Percentiles rank a stretch among this genome's conserved stretches.
Conservation (phyloP, 148 eudicot species). For the Euryodendron excelsum region DNA sequence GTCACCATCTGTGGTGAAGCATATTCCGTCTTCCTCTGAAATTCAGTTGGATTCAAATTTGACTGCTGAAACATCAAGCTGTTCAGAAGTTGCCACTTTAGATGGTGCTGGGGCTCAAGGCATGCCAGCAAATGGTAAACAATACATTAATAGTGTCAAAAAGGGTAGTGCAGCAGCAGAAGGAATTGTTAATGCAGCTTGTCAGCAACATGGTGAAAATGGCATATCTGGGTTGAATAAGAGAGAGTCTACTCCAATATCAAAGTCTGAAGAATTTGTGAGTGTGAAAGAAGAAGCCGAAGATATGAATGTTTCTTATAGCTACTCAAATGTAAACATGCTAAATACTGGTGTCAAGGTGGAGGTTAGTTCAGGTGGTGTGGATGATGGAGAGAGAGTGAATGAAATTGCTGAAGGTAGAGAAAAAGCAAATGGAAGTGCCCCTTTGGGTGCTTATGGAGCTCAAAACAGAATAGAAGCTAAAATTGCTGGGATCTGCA, state of each 20-base stretch:
- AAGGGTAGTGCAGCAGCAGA: constrained; percentile 1
- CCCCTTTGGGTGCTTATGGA: background rate
- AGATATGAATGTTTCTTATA: background rate
- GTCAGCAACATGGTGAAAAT: constrained; percentile 1
- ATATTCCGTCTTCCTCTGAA: background rate
- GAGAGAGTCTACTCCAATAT: background rate
- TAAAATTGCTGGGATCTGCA: background rate
- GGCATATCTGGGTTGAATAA: background rate
- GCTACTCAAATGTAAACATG: constrained; percentile 1
- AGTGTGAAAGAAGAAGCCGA: constrained; percentile 21
- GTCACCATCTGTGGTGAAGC: background rate
- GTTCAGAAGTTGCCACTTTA: background rate
- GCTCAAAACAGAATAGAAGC: background rate
- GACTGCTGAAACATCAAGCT: constrained; percentile 4
- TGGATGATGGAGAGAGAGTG: constrained; percentile 15
- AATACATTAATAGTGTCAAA: background rate
- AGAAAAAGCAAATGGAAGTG: constrained; percentile 3
- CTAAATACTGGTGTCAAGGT: background rate
- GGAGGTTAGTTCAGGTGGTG: background rate
- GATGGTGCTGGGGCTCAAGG: background rate
- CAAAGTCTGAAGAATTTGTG: constrained; percentile 7
- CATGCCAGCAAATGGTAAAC: background rate
- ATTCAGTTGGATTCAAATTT: background rate
- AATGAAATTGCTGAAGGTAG: constrained; percentile 15
- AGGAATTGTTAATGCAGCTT: constrained; percentile 2